A percentile compares a stretch with the other conserved stretches of the same genome.
Conservation (phyloP, 2,329 filamentous ascomycete species). For the Phaeosphaeriaceae sp. region DNA sequence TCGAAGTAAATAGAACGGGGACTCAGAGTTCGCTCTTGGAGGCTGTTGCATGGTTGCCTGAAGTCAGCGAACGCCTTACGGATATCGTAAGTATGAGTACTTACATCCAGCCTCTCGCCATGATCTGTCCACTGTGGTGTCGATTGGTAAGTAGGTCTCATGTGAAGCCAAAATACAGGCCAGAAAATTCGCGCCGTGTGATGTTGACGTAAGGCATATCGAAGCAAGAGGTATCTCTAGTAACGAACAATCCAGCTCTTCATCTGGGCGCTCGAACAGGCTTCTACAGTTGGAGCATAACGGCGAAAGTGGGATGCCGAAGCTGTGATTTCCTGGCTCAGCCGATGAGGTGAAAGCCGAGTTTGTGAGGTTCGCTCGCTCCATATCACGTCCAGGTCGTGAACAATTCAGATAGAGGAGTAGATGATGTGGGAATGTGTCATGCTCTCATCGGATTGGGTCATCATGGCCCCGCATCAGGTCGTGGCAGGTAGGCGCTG, state of each 20-base stretch:
- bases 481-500: not conserved
- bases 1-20: constrained; percentile 6
- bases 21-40: constrained; percentile 6
- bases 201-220: too few species aligned
- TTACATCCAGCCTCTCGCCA: too few species aligned
- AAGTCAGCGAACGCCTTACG: not conserved
- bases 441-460: not conserved
- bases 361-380: too few species aligned
- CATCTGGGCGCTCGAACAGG: not conserved
- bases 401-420: not conserved
- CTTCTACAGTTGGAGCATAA: not conserved
- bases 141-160: too few species aligned
- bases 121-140: too few species aligned
- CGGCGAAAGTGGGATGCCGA: not conserved
- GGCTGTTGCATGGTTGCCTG: not conserved
- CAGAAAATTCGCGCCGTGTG: too few species aligned
- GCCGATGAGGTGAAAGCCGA: too few species aligned
- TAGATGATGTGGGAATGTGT: not conserved
- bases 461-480: not conserved
- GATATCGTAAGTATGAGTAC: too few species aligned
- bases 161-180: too few species aligned
- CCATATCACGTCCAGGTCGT: not conserved
- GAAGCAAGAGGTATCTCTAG: too few species aligned
- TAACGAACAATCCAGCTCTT: too few species aligned
- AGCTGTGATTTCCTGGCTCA: too few species aligned